Evolutionary conservation across 78 protist species (phyloP).

Genomic region (Dictyostelium firmibasis): DNA sequence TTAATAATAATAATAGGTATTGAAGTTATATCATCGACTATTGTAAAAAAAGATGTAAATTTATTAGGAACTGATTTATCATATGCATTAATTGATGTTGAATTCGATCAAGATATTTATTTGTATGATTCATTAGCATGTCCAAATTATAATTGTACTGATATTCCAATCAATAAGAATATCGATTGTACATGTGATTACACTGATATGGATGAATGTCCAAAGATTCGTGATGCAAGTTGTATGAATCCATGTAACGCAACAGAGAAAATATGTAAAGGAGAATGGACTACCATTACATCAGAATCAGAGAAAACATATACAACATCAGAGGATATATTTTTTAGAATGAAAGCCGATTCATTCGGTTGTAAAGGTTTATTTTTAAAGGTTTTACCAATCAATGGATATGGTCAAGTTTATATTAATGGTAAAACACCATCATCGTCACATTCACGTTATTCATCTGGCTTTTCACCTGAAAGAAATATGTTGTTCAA

Average conservation of each 20-base stretch:
- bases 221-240: neutral
- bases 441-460: neutral
- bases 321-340: neutral
- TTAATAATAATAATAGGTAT: neutral
- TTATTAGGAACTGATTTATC: slow-evolving; percentile 27
- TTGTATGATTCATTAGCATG: neutral
- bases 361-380: slow-evolving; percentile 20
- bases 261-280: neutral
- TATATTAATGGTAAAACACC: neutral
- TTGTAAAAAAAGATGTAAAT: neutral
- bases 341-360: slow-evolving; percentile 28
- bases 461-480: neutral
- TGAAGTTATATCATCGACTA: neutral
- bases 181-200: slow-evolving; percentile 60
- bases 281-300: neutral
- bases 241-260: neutral
- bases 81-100: slow-evolving; percentile 52
- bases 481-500: neutral
- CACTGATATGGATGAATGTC: slow-evolving; percentile 14
- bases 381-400: neutral
- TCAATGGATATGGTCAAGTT: neutral
- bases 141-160: slow-evolving; percentile 28
- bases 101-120: slow-evolving; percentile 36
- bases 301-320: neutral
- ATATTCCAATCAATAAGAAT: neutral